Conservation (phyloP, 805 yeast species). For the Monosporozyma unispora region DNA sequence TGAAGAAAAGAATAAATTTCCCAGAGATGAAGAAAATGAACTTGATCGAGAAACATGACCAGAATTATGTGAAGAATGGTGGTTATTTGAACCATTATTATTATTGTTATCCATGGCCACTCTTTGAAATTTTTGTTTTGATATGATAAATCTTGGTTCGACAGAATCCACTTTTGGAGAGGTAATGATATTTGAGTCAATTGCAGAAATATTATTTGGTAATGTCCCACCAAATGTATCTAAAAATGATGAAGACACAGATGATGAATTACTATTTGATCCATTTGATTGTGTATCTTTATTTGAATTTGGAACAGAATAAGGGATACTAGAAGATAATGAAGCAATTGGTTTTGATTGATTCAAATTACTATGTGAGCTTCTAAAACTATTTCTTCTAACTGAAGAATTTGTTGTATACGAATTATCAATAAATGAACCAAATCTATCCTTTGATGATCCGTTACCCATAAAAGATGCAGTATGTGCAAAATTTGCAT, state of each 20-base stretch:
- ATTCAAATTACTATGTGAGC: background rate
- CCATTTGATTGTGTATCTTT: slow-evolving; percentile 16
- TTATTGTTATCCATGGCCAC: slow-evolving; percentile 19
- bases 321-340: slow-evolving; percentile 56
- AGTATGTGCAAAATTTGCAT: slow-evolving; percentile 31
- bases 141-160: slow-evolving; percentile 81
- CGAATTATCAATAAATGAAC: slow-evolving; percentile 18
- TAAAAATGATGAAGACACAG: slow-evolving; percentile 29
- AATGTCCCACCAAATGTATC: slow-evolving; percentile 30
- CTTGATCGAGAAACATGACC: slow-evolving; percentile 25
- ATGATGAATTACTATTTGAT: slow-evolving; percentile 22
- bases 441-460: slow-evolving; percentile 15
- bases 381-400: slow-evolving; percentile 49
- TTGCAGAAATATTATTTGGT: slow-evolving; percentile 36
- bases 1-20: slow-evolving; percentile 27
- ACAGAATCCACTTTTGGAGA: slow-evolving; percentile 64
- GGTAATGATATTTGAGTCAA: slow-evolving; percentile 52
- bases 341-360: slow-evolving; percentile 29
- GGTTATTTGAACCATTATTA: background rate
- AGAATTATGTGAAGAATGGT: background rate
- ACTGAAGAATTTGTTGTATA: slow-evolving; percentile 2
- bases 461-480: slow-evolving; percentile 22
- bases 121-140: slow-evolving; percentile 50
- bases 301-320: slow-evolving; percentile 61
- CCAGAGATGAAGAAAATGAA: slow-evolving; percentile 29